phyloP scores from a whole-genome alignment of 106 monocot genomes.

The Gastrodia elata region DNA sequence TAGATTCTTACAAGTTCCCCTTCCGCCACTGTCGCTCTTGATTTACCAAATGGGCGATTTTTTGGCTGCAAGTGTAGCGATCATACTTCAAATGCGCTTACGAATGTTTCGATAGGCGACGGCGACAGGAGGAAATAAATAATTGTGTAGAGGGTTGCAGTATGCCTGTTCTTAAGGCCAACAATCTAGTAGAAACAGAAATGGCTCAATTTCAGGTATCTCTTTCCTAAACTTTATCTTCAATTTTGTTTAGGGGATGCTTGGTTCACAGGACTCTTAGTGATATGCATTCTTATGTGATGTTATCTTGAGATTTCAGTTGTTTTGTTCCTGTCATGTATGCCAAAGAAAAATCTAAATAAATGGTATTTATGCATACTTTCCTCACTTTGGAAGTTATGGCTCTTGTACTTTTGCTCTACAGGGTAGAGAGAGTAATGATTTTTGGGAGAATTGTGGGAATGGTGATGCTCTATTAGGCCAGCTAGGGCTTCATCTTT shows the following conservation, averaged over 20 bases:
- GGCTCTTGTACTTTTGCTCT: too few species aligned
- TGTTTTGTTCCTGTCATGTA: too few species aligned
- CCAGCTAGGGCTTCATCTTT: too few species aligned
- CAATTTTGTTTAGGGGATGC: conserved; percentile 2
- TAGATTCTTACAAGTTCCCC: neutral
- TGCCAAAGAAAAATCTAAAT: too few species aligned
- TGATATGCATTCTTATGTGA: too few species aligned
- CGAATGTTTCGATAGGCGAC: conserved; percentile 82
- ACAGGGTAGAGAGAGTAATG: too few species aligned
- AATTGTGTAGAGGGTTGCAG: conserved; percentile 92
- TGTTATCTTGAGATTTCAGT: too few species aligned
- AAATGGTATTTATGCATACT: too few species aligned
- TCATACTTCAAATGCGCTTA: conserved; percentile 98
- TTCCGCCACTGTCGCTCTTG: neutral
- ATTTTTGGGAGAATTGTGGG: too few species aligned
- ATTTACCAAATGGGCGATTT: neutral
- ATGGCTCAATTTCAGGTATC: conserved; percentile 94
- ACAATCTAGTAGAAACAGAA: conserved; percentile 86
- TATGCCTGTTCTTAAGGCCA: conserved; percentile 79
- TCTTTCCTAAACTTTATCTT: neutral
- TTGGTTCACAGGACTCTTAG: too few species aligned
- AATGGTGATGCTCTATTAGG: too few species aligned
- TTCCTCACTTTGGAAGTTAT: too few species aligned
- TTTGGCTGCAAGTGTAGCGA: conserved; percentile 39
- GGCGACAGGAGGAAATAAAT: conserved; percentile 73